A percentile compares a stretch with the other conserved stretches of the same genome.
phyloP scores from a whole-genome alignment of 2,329 filamentous ascomycete genomes.

The Clarireedia hainanense region DNA sequence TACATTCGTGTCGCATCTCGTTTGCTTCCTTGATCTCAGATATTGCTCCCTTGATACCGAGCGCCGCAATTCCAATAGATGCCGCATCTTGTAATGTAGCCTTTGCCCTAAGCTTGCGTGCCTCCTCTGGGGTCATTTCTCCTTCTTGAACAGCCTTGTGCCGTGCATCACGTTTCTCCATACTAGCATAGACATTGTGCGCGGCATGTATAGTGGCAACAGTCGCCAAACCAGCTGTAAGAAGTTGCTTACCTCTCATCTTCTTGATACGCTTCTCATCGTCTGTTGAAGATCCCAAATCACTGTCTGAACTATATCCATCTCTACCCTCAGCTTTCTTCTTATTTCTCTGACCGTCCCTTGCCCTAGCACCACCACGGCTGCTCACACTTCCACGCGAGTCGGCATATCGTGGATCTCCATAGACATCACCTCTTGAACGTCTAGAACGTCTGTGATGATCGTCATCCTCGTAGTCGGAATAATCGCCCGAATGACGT shows the following conservation, averaged over 20 bases:
- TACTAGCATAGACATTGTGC: conserved; percentile 54
- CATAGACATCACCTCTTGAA: conserved; percentile 21
- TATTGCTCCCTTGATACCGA: conserved; percentile 58
- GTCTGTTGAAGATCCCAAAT: conserved; percentile 50
- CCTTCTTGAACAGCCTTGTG: conserved; percentile 53
- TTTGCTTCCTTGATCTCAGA: conserved; percentile 62
- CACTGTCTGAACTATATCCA: conserved; percentile 36
- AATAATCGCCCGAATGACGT: conserved; percentile 18
- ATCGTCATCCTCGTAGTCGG: conserved; percentile 17
- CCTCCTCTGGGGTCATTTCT: conserved; percentile 54
- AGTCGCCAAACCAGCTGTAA: conserved; percentile 58
- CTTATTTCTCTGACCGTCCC: conserved; percentile 23
- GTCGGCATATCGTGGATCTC: conserved; percentile 24
- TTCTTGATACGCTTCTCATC: conserved; percentile 57
- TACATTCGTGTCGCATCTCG: conserved; percentile 48
- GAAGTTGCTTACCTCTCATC: conserved; percentile 56
- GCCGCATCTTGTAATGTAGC: conserved; percentile 56
- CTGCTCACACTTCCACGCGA: conserved; percentile 22
- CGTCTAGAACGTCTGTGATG: background rate
- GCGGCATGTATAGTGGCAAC: conserved; percentile 64
- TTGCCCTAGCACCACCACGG: conserved; percentile 15
- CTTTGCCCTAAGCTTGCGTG: conserved; percentile 53
- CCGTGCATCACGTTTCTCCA: conserved; percentile 55
- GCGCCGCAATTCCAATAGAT: conserved; percentile 57
- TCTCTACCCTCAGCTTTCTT: conserved; percentile 25